These are phyloP conservation scores for Amanita fuliginea DNA, from an alignment of 768 basidiomycete genomes.

Conservation along the genomic window DNA sequence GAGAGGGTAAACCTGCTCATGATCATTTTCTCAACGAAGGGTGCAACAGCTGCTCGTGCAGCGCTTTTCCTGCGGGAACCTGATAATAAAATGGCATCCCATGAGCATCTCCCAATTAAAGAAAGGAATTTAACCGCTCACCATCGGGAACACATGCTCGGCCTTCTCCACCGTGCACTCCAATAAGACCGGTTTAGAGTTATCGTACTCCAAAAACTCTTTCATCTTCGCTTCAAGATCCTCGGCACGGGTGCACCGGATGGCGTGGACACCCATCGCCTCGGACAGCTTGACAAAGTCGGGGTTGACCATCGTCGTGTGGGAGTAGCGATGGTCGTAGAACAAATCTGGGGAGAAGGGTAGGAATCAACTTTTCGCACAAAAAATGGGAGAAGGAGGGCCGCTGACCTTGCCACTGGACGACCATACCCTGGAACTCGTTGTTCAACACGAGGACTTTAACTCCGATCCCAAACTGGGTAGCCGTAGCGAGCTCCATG, in stretches of 20 bases:
- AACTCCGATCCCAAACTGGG: constrained; percentile 86
- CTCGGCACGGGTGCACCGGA: constrained; percentile 55
- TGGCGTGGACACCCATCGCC: constrained; percentile 88
- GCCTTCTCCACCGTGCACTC: constrained; percentile 80
- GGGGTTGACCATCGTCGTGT: constrained; percentile 92
- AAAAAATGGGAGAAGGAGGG: not conserved
- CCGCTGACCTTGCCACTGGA: constrained; percentile 90
- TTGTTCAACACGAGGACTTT: constrained; percentile 93
- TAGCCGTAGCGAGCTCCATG: constrained; percentile 95
- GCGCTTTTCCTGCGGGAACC: constrained; percentile 89
- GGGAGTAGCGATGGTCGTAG: constrained; percentile 94
- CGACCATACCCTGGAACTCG: constrained; percentile 98
- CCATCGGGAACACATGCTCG: constrained; percentile 92
- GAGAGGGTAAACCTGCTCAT: too few species aligned
- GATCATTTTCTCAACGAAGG: constrained; percentile 26
- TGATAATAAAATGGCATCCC: constrained; percentile 15
- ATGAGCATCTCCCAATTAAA: not conserved
- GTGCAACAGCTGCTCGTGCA: constrained; percentile 86
- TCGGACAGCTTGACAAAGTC: constrained; percentile 86
- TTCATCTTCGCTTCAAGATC: constrained; percentile 96
- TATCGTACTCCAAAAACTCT: constrained; percentile 95
- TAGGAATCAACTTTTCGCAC: too few species aligned
- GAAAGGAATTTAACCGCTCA: constrained; percentile 16
- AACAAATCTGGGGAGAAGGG: too few species aligned
- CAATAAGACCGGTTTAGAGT: constrained; percentile 75